Base-by-base conservation (phyloP, 2,329 filamentous ascomycete species). In the Phaeosphaeriaceae sp. region DNA sequence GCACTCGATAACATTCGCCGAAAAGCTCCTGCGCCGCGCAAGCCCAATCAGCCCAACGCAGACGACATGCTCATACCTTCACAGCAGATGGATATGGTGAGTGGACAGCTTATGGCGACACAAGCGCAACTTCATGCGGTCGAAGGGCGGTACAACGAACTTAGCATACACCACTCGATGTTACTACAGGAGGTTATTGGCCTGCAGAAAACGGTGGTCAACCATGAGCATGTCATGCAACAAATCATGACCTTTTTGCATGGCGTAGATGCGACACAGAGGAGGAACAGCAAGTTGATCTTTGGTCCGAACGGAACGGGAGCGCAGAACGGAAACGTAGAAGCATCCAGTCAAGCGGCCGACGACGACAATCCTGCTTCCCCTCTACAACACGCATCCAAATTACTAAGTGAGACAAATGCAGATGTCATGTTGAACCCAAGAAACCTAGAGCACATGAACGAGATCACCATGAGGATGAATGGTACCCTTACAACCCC, bases 1-100 rank as follows among this genome's bases (percentile, higher is more conserved):
- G 94, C 92, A 37, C 81, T 99, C 39, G 94, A 99, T 68, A 97
- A 97, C 62, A 99, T 99, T 67, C 86, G 92, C 65, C 84, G 94
- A 62, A 99, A 99, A 77, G 93, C 94, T 2, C 94, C 94, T 0
- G 92, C 93, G 1, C 90, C 93, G 3, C 82, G 93, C 58, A 97
- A 97, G 71, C 75, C 82, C 26, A 78, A 78, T 48, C 58, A 67
- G 42, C 50, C 66, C 12, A 75, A 78, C 15, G 42, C 55, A 3
- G 87, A 87, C 48, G 92, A 96, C 43, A 82, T 88, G 37, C 87
- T 89, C 48, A 85, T 90, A 18, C 89, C 91, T 1, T 87, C 87
- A 18, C 92, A 96, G 70, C 93, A 97, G 72, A 88, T 96, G 69
- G 89, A 93, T 56, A 83, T 96, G 58, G 84, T 97, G 64, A 93